Percentiles rank a stretch among this genome's conserved stretches.
These are phyloP conservation scores for Syzygium malaccense DNA, from an alignment of 441 rosid species.

Conservation along the genomic window DNA sequence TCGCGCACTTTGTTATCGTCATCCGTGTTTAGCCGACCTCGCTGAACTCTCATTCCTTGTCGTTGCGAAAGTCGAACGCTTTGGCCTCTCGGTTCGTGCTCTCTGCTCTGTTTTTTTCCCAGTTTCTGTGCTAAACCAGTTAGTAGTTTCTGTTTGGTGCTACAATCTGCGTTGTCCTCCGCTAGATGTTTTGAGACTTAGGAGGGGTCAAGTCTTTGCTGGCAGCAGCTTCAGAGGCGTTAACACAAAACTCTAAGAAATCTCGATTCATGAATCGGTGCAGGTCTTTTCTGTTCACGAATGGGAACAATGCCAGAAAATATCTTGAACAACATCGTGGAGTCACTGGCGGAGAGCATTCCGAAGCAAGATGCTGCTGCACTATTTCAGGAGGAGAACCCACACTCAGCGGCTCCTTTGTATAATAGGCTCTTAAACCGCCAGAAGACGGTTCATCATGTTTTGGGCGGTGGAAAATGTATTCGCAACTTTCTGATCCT, in stretches of 20 bases:
- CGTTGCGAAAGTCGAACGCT: neutral
- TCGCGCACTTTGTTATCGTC: neutral
- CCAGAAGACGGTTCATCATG: slow-evolving; percentile 40
- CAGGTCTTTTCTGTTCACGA: neutral
- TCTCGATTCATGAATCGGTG: neutral
- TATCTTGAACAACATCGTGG: neutral
- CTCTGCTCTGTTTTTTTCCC: neutral
- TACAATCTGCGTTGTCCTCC: neutral
- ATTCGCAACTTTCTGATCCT: neutral
- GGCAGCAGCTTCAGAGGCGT: neutral
- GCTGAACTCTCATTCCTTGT: neutral
- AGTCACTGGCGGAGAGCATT: neutral
- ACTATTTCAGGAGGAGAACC: neutral
- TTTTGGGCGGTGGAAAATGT: slow-evolving; percentile 51
- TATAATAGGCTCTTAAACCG: slow-evolving; percentile 39
- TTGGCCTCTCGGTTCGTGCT: neutral
- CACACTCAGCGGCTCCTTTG: neutral
- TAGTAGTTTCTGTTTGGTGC: neutral
- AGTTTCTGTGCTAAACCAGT: neutral
- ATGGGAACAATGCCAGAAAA: neutral
- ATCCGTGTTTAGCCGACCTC: neutral
- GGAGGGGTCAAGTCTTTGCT: neutral
- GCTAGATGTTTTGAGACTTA: neutral
- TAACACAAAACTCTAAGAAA: neutral
- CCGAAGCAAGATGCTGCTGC: neutral